phyloP scores from a whole-genome alignment of 75 land plant species.

The Azolla pinnata region DNA sequence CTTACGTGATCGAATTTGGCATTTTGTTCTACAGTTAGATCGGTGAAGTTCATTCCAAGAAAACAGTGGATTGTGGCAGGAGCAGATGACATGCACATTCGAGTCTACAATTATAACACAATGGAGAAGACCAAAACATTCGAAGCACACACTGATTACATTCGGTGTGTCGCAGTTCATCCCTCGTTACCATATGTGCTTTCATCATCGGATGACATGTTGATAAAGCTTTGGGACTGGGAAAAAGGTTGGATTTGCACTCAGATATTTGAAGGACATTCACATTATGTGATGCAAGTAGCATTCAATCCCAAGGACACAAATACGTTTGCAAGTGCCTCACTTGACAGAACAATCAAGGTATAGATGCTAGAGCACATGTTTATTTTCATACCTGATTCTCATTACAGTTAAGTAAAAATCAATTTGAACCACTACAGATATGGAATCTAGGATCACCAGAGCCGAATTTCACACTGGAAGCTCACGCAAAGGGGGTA shows the following conservation, averaged over 20 bases:
- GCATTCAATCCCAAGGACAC: conserved; percentile 82
- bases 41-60: conserved; percentile 20
- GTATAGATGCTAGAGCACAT: too few species aligned
- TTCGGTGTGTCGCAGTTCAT: conserved; percentile 22
- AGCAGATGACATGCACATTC: conserved; percentile 23
- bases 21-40: conserved; percentile 8
- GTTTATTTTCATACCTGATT: too few species aligned
- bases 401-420: too few species aligned
- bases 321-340: conserved; percentile 45
- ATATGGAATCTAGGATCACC: conserved; percentile 92
- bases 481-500: conserved; percentile 76
- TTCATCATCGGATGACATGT: conserved; percentile 24
- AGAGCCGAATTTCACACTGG: conserved; percentile 74
- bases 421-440: too few species aligned
- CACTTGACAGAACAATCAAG: conserved; percentile 18
- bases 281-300: conserved; percentile 99
- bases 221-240: conserved; percentile 28
- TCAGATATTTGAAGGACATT: conserved; percentile 26
- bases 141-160: conserved; percentile 24
- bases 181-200: conserved; percentile 17
- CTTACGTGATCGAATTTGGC: background rate
- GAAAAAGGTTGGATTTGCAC: conserved; percentile 20
- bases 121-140: conserved; percentile 23
- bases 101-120: conserved; percentile 23
- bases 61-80: conserved; percentile 24